phyloP scores from a whole-genome alignment of 768 basidiomycete species.

The Psilocybe tampanensis region DNA sequence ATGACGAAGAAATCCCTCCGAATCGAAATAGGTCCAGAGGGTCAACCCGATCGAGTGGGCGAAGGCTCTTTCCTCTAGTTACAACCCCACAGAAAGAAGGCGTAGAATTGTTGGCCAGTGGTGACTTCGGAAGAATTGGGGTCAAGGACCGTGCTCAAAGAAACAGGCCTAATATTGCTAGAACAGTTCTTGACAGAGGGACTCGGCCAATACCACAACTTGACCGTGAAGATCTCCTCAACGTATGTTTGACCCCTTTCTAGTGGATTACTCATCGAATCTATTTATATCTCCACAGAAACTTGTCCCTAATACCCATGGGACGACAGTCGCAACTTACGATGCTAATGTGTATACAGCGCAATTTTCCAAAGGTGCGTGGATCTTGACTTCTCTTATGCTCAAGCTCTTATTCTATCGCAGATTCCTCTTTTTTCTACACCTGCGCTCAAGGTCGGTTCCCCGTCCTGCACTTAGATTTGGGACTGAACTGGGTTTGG shows the following conservation, averaged over 20 bases:
- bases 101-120: constrained; percentile 64
- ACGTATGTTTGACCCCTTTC: constrained; percentile 42
- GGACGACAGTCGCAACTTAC: constrained; percentile 77
- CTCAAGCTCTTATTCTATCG: constrained; percentile 7
- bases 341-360: constrained; percentile 80
- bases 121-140: constrained; percentile 77
- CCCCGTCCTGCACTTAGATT: background rate
- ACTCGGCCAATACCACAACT: constrained; percentile 31
- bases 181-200: constrained; percentile 45
- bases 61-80: constrained; percentile 38
- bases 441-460: constrained; percentile 80
- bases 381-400: background rate
- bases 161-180: constrained; percentile 50
- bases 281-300: constrained; percentile 42
- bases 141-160: constrained; percentile 47
- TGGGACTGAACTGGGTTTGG: background rate
- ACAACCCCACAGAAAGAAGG: constrained; percentile 68
- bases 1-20: constrained; percentile 33
- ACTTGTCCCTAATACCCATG: constrained; percentile 77
- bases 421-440: constrained; percentile 91
- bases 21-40: constrained; percentile 29
- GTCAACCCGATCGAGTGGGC: constrained; percentile 1
- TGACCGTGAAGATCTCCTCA: constrained; percentile 54
- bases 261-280: constrained; percentile 2
- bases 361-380: constrained; percentile 74